Evolutionary conservation across 2,329 filamentous ascomycete species (phyloP), one percentile per base, ranked within the genome.

Genomic region (Mycosphaerella sp.): DNA sequence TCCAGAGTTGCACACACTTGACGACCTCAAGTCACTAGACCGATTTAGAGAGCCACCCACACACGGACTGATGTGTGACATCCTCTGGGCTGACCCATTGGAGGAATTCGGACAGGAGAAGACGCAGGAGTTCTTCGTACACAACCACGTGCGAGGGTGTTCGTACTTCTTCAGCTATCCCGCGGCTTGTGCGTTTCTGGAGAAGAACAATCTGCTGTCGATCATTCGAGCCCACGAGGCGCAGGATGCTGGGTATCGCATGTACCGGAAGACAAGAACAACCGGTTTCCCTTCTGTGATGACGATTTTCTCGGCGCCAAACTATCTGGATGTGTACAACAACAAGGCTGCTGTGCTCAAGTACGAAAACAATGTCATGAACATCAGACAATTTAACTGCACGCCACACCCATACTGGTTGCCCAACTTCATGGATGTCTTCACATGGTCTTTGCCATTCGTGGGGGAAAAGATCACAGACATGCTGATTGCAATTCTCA

Each of bases 291-390:
- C 93, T 17, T 96, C 90, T 73, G 93, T 98, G 58, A 98, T 98
- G 93, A 98, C 93, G 62, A 98, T 98, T 65, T 98, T 98, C 79
- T 97, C 91, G 40, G 93, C 93, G 1, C 93, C 93, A 34, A 98
- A 98, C 73, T 98, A 98, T 69, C 82, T 98, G 58, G 93, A 98
- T 66, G 90, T 98, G 34, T 98, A 98, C 75, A 98, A 98, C 82
- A 98, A 98, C 79, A 98, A 98, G 77, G 93, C 93, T 1, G 93
- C 93, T 0, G 93, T 98, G 36, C 77, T 98, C 64, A 98, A 98
- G 75, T 98, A 98, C 70, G 93, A 98, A 75, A 98, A 98, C 73
- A 98, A 98, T 67, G 93, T 98, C 55, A 98, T 98, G 93, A 98
- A 98, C 77, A 98, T 98, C 68, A 83, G 93, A 53, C 93, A 98